Evolutionary conservation across 106 monocot genomes (phyloP).

Genomic region (Alisma plantagoaquatica): DNA sequence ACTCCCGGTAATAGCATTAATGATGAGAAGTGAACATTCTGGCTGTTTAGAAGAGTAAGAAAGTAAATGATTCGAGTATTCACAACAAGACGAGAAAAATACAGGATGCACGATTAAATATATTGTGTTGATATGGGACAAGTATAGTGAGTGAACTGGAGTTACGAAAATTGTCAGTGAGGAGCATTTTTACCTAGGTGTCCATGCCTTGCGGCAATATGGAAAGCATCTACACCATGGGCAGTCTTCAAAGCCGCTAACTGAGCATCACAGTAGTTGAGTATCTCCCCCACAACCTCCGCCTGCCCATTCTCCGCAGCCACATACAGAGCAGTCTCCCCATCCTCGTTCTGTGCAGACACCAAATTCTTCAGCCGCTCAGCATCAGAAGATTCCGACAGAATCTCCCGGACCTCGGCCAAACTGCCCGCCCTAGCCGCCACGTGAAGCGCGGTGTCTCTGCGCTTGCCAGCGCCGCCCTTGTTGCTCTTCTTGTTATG

Average conservation of each 20-base stretch:
- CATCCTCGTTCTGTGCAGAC: conserved; percentile 56
- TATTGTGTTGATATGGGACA: too few species aligned
- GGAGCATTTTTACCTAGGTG: conserved; percentile 70
- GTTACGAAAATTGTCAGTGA: too few species aligned
- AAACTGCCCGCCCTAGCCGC: conserved; percentile 62
- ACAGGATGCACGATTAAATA: too few species aligned
- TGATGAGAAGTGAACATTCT: too few species aligned
- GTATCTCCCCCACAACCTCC: conserved; percentile 59
- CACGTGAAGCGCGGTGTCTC: conserved; percentile 52
- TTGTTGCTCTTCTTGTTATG: conserved; percentile 32
- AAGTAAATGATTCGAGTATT: too few species aligned
- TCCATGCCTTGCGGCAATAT: conserved; percentile 69
- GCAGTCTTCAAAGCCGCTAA: conserved; percentile 55
- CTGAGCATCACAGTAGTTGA: conserved; percentile 39
- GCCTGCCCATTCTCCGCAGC: conserved; percentile 70
- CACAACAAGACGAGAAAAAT: too few species aligned
- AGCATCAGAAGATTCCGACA: conserved; percentile 17
- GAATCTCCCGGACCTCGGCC: conserved; percentile 28
- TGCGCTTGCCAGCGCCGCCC: conserved; percentile 61
- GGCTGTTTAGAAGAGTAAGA: too few species aligned
- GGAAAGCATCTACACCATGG: conserved; percentile 76
- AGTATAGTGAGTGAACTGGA: too few species aligned
- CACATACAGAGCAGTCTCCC: conserved; percentile 72
- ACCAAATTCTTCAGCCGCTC: conserved; percentile 37
- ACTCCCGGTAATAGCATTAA: too few species aligned